Base-by-base conservation (phyloP, 2,329 filamentous ascomycete genomes). In the Thielaviopsis cerberus region DNA sequence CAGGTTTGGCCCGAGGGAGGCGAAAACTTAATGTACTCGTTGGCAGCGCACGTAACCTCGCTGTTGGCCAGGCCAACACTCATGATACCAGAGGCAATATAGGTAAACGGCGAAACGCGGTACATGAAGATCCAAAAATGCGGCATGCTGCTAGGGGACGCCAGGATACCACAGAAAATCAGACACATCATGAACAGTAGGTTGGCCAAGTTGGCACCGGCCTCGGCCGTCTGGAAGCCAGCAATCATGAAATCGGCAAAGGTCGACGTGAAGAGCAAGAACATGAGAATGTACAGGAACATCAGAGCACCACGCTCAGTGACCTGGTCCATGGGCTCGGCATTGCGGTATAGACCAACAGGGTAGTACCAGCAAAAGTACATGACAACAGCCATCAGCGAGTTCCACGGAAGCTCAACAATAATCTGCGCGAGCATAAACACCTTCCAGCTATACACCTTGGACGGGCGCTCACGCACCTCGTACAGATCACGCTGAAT, bases 51-150 rank as follows among this genome's bases (percentile, higher is more conserved):
- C 0, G 67, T 63, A 30, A 91, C 81, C 0, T 70, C 54, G 0
- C 79, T 80, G 64, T 85, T 82, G 48, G 85, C 85, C 4, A 94
- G 72, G 2, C 80, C 86, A 0, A 78, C 79, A 0, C 83, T 77
- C 0, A 91, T 69, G 72, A 94, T 81, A 23, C 82, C 86, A 10
- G 78, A 77, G 25, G 91, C 80, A 17, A 92, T 72, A 67, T 94
- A 95, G 0, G 85, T 90, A 64, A 95, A 86, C 0, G 89, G 88
- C 0, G 83, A 88, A 54, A 89, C 71, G 53, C 85, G 80, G 70
- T 91, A 91, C 82, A 89, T 86, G 74, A 88, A 88, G 64, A 84
- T 82, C 85, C 86, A 91, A 75, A 90, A 89, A 5, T 78, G 72
- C 0, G 86, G 85, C 34, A 91, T 76, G 1, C 71, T 68, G 2